These are phyloP conservation scores for Fusarium hostae DNA, from an alignment of 2,329 filamentous ascomycete genomes.

Conservation along the genomic window DNA sequence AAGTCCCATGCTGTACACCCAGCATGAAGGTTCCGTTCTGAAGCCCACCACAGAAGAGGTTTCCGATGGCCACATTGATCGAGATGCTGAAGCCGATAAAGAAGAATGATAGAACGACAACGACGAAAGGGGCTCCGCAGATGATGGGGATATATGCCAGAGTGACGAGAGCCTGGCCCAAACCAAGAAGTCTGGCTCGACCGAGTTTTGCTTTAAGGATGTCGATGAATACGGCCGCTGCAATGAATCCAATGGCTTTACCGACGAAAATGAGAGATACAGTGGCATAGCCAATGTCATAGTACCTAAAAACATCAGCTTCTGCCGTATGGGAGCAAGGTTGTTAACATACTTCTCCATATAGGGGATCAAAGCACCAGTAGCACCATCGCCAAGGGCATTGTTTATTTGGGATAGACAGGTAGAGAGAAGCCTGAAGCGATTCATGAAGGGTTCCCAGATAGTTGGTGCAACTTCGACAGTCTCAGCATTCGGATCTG, in stretches of 20 bases:
- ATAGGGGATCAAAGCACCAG: slow-evolving; percentile 83
- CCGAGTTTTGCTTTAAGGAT: slow-evolving; percentile 70
- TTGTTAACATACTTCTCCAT: slow-evolving; percentile 68
- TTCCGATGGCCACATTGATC: slow-evolving; percentile 66
- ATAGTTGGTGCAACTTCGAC: slow-evolving; percentile 65
- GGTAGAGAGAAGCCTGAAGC: slow-evolving; percentile 71
- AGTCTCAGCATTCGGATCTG: slow-evolving; percentile 50
- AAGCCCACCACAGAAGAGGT: slow-evolving; percentile 68
- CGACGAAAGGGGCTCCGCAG: slow-evolving; percentile 75
- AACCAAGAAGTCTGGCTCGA: slow-evolving; percentile 70
- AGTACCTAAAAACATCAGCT: slow-evolving; percentile 59
- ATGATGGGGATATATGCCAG: slow-evolving; percentile 73
- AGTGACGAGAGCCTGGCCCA: slow-evolving; percentile 67
- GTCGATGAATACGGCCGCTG: slow-evolving; percentile 77
- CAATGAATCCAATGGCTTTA: slow-evolving; percentile 80
- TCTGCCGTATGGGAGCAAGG: accelerated
- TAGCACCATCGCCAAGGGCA: slow-evolving; percentile 79
- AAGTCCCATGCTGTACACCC: slow-evolving; percentile 74
- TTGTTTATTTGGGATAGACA: slow-evolving; percentile 75
- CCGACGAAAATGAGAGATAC: slow-evolving; percentile 86
- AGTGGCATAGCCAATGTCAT: slow-evolving; percentile 78
- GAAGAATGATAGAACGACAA: slow-evolving; percentile 75
- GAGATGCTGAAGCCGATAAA: slow-evolving; percentile 70
- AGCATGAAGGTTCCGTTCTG: slow-evolving; percentile 65
- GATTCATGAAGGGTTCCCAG: slow-evolving; percentile 73